Evolutionary conservation across 805 yeast genomes (phyloP).

Genomic region (Candida khao-thaluensis): DNA sequence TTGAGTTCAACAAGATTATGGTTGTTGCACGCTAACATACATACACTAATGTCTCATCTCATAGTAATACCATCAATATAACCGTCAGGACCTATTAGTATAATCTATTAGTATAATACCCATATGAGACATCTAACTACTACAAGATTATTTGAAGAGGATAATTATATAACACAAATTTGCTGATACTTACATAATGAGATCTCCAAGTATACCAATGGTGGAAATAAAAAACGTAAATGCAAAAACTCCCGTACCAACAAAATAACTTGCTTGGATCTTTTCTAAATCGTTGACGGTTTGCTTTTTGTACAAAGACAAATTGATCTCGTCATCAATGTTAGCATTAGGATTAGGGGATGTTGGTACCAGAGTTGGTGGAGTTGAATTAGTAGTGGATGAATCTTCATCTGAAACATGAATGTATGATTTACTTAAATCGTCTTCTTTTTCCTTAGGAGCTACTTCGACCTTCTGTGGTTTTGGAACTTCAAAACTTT

Average conservation of each 20-base stretch:
- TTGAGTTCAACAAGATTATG: too few species aligned
- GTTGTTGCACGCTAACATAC: too few species aligned
- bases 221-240: slow-evolving; percentile 48
- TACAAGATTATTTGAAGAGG: too few species aligned
- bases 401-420: slow-evolving; percentile 42
- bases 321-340: slow-evolving; percentile 26
- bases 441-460: slow-evolving; percentile 17
- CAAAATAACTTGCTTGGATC: slow-evolving; percentile 36
- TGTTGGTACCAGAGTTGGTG: slow-evolving; percentile 17
- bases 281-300: slow-evolving; percentile 22
- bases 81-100: too few species aligned
- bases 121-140: too few species aligned
- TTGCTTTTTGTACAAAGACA: slow-evolving; percentile 32
- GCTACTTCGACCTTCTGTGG: background rate
- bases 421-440: slow-evolving; percentile 40
- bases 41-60: too few species aligned
- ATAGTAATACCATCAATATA: too few species aligned
- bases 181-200: too few species aligned
- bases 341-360: slow-evolving; percentile 13
- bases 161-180: too few species aligned
- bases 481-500: slow-evolving; percentile 7
- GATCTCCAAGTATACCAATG: slow-evolving; percentile 60
- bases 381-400: slow-evolving; percentile 16
- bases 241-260: slow-evolving; percentile 44
- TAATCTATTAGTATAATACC: too few species aligned